Conservation (phyloP, 352 stramenopile species). For the Pythium plurisporium region DNA sequence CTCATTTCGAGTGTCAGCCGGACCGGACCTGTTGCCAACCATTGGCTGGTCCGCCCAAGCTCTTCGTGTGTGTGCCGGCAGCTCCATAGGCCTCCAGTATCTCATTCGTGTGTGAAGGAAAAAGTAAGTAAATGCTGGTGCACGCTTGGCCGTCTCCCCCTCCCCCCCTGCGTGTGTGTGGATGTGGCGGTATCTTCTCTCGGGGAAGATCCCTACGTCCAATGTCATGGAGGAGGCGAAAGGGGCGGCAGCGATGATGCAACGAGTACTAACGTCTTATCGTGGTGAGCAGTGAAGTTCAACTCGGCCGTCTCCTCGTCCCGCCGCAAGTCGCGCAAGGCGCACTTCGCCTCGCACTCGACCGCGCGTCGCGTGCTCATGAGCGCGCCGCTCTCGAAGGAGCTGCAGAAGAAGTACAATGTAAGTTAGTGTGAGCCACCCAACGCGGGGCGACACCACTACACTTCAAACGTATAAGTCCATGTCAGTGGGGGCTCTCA, state of each 20-base stretch:
- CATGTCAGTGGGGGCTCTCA: conserved; percentile 72
- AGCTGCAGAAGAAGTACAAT: conserved; percentile 99
- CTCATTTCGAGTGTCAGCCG: not conserved
- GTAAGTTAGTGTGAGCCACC: conserved; percentile 83
- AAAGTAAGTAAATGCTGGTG: conserved; percentile 49
- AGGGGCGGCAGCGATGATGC: too few relatives aligned
- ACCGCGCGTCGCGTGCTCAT: conserved; percentile 96
- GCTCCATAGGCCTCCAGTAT: conserved; percentile 37
- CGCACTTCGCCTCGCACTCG: conserved; percentile 98
- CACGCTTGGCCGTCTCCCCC: not conserved
- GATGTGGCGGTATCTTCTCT: not conserved
- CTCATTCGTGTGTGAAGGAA: conserved; percentile 86
- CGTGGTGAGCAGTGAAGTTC: conserved; percentile 91
- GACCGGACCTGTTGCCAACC: conserved; percentile 6
- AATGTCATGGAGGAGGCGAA: not conserved
- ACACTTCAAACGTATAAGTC: conserved; percentile 87
- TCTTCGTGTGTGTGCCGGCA: not conserved
- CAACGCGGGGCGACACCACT: conserved; percentile 34
- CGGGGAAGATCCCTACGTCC: not conserved
- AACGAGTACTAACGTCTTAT: too few relatives aligned
- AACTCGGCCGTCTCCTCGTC: conserved; percentile 93
- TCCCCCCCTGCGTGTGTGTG: not conserved
- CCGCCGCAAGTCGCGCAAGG: conserved; percentile 98
- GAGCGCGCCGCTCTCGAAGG: conserved; percentile 97
- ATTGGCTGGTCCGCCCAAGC: conserved; percentile 30